A percentile compares a stretch with the other conserved stretches of the same genome.
phyloP scores from a whole-genome alignment of 352 stramenopile species.

The Chrysophaeum taylorii region DNA sequence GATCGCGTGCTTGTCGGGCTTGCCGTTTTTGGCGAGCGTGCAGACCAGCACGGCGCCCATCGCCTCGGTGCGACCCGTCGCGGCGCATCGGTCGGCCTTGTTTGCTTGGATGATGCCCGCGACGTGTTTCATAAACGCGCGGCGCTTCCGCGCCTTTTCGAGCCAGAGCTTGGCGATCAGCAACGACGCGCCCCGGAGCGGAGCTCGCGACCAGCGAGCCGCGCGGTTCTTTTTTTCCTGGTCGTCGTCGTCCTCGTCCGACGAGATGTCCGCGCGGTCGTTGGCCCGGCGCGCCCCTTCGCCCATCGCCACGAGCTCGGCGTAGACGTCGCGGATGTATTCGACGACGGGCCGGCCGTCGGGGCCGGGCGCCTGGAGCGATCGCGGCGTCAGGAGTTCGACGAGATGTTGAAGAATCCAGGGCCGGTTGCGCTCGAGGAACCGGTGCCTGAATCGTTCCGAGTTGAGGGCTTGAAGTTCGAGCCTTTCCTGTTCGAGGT shows the following conservation, averaged over 20 bases:
- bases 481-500: conserved; percentile 83
- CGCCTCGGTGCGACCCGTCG: conserved; percentile 29
- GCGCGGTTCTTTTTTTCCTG: conserved; percentile 68
- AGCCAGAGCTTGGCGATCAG: conserved; percentile 83
- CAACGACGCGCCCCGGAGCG: conserved; percentile 59
- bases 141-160: conserved; percentile 74
- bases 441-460: conserved; percentile 86
- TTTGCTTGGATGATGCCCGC: conserved; percentile 58
- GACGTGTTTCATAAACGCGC: conserved; percentile 74
- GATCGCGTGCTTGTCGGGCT: conserved; percentile 48
- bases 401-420: conserved; percentile 91
- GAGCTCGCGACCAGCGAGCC: conserved; percentile 54
- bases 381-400: conserved; percentile 84
- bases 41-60: conserved; percentile 9
- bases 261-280: conserved; percentile 79
- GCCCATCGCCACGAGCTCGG: conserved; percentile 70
- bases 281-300: conserved; percentile 66
- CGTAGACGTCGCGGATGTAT: conserved; percentile 89
- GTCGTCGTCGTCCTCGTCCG: conserved; percentile 69
- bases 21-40: background rate
- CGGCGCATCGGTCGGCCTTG: conserved; percentile 65
- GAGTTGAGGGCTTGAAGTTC: conserved; percentile 91
- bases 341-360: conserved; percentile 74
- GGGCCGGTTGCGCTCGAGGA: conserved; percentile 87
- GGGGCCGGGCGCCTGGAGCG: conserved; percentile 50